Evolutionary conservation across 768 basidiomycete species (phyloP).

Genomic region (Boletellus sp.): DNA sequence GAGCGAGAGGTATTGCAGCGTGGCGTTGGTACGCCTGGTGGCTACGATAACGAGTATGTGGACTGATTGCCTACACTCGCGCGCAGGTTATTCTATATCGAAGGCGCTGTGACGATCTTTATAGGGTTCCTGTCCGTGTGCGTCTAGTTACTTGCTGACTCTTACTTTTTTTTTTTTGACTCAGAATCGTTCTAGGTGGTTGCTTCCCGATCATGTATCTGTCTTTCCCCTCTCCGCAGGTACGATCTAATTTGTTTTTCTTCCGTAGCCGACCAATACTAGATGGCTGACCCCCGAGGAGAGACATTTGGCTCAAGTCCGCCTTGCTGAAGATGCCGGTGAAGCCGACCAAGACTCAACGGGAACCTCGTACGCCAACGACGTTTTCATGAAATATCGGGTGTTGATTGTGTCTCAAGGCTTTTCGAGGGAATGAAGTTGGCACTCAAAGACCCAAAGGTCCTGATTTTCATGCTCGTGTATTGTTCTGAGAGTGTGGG

Average conservation of each 20-base stretch:
- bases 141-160: not conserved
- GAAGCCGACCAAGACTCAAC: slow-evolving; percentile 60
- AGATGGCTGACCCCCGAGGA: slow-evolving; percentile 51
- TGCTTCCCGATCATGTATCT: slow-evolving; percentile 58
- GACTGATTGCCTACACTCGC: not conserved
- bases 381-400: too few species aligned
- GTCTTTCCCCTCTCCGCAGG: not conserved
- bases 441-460: slow-evolving; percentile 55
- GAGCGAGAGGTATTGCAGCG: slow-evolving; percentile 57
- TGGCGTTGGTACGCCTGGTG: slow-evolving; percentile 57
- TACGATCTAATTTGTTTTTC: not conserved
- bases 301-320: slow-evolving; percentile 55
- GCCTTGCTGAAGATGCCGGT: slow-evolving; percentile 64
- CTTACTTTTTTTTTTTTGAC: not conserved
- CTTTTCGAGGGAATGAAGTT: slow-evolving; percentile 36
- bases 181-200: slow-evolving; percentile 38
- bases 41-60: not conserved
- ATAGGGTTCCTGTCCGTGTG: slow-evolving; percentile 56
- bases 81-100: slow-evolving; percentile 67
- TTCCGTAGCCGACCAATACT: slow-evolving; percentile 54
- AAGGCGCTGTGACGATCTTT: slow-evolving; percentile 60
- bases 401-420: slow-evolving; percentile 4
- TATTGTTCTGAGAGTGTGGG: slow-evolving; percentile 51
- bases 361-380: slow-evolving; percentile 49
- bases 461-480: slow-evolving; percentile 52